Conservation (phyloP, 441 rosid genomes). For the Macaranga tanarius region DNA sequence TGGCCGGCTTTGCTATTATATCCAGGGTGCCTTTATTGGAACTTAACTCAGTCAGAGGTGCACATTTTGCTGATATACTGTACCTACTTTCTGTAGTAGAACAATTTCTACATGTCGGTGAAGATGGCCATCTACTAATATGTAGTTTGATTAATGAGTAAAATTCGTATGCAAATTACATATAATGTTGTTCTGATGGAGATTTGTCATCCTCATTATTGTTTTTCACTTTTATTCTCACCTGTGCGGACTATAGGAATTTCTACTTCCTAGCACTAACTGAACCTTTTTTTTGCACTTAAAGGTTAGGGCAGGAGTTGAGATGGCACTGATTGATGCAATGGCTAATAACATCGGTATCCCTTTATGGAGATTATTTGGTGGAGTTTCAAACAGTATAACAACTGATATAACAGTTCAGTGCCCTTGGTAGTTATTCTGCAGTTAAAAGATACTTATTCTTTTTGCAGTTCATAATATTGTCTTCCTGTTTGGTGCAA, state of each 20-base stretch:
- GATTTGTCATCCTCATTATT: neutral
- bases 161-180: neutral
- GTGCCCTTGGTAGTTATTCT: conserved; percentile 33
- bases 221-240: conserved; percentile 7
- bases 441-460: neutral
- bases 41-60: neutral
- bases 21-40: neutral
- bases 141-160: neutral
- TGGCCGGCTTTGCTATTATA: neutral
- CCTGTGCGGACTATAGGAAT: neutral
- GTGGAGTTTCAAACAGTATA: conserved; percentile 65
- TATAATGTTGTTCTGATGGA: neutral
- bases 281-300: conserved; percentile 26
- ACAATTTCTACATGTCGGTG: neutral
- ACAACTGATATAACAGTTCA: conserved; percentile 84
- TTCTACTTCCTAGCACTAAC: conserved; percentile 18
- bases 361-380: conserved; percentile 82
- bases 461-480: conserved; percentile 3
- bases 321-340: conserved; percentile 96
- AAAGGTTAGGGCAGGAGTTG: conserved; percentile 87
- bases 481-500: neutral
- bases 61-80: neutral
- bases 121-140: neutral
- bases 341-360: conserved; percentile 63
- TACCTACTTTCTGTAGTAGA: conserved; percentile 12